These are phyloP conservation scores for Ochetophila trinervis DNA, from an alignment of 306 rosid genomes.

Conservation along the genomic window DNA sequence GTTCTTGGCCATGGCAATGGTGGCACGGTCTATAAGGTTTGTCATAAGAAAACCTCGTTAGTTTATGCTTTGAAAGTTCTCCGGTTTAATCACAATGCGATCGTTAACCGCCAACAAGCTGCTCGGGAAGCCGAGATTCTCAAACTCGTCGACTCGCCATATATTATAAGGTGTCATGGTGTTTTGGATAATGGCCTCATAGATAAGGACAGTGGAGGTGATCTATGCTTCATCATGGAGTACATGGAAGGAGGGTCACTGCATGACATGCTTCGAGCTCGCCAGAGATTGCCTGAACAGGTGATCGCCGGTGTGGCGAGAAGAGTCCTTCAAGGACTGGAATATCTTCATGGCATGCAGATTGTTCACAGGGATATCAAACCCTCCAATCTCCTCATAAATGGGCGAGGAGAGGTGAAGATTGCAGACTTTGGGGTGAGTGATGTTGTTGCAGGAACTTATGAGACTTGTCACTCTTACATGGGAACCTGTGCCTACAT, in stretches of 20 bases:
- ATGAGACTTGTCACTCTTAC: conserved; percentile 8
- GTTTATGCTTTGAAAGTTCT: conserved; percentile 59
- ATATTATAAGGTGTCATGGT: conserved; percentile 48
- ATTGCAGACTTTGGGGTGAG: conserved; percentile 80
- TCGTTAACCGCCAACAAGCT: conserved; percentile 29
- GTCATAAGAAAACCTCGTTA: conserved; percentile 36
- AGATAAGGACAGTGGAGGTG: conserved; percentile 2
- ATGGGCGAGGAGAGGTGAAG: conserved; percentile 48
- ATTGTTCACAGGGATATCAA: conserved; percentile 74
- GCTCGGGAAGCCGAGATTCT: conserved; percentile 57
- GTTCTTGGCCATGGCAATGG: conserved; percentile 62
- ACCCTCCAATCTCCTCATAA: conserved; percentile 60
- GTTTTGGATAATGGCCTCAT: conserved; percentile 31
- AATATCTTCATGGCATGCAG: conserved; percentile 47
- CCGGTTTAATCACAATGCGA: conserved; percentile 25
- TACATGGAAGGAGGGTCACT: conserved; percentile 63
- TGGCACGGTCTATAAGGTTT: conserved; percentile 58
- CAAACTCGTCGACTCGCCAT: conserved; percentile 48
- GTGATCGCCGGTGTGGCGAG: conserved; percentile 37
- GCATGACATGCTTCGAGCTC: conserved; percentile 37
- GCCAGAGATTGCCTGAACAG: conserved; percentile 37
- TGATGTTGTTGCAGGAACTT: conserved; percentile 27
- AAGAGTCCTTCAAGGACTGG: conserved; percentile 48
- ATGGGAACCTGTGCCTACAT: conserved; percentile 63
- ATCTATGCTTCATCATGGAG: conserved; percentile 51